A percentile compares a stretch with the other conserved stretches of the same genome.
Evolutionary conservation across 139 green algal genomes (phyloP).

Genomic region (Trebouxia sp.): DNA sequence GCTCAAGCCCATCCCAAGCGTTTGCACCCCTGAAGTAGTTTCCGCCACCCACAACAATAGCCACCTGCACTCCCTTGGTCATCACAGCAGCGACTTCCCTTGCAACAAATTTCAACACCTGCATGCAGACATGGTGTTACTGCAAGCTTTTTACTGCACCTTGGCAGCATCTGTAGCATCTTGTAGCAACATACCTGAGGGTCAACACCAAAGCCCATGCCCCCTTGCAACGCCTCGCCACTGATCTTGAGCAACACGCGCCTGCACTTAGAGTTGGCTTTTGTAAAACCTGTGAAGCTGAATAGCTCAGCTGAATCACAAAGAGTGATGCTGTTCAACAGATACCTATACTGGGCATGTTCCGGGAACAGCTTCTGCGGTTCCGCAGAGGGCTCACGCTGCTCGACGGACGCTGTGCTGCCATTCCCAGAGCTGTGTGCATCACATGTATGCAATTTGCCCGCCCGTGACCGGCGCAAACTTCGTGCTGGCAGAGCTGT

Average conservation of each 20-base stretch:
- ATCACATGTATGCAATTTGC: too few species aligned
- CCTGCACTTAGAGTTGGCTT: slow-evolving; percentile 27
- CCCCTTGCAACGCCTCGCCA: slow-evolving; percentile 91
- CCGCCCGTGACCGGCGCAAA: too few species aligned
- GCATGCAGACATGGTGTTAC: neutral
- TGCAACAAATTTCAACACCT: slow-evolving; percentile 81
- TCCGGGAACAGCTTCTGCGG: neutral
- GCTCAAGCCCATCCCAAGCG: slow-evolving; percentile 82
- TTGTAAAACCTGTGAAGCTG: too few species aligned
- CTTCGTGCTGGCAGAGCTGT: too few species aligned
- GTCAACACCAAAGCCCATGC: slow-evolving; percentile 84
- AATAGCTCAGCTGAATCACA: neutral
- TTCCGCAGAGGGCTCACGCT: neutral
- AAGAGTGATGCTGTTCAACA: neutral
- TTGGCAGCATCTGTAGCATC: neutral
- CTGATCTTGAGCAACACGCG: slow-evolving; percentile 90
- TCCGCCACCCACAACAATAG: slow-evolving; percentile 93
- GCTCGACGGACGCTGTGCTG: neutral
- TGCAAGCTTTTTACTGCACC: neutral
- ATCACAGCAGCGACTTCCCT: slow-evolving; percentile 77
- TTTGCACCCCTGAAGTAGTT: slow-evolving; percentile 96
- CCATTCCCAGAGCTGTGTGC: too few species aligned
- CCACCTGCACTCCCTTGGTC: slow-evolving; percentile 69
- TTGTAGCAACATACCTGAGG: slow-evolving; percentile 37
- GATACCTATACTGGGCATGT: neutral